Percentiles rank a stretch among this genome's conserved stretches.
phyloP scores from a whole-genome alignment of 345 rosid genomes.

The Clausena lansium region DNA sequence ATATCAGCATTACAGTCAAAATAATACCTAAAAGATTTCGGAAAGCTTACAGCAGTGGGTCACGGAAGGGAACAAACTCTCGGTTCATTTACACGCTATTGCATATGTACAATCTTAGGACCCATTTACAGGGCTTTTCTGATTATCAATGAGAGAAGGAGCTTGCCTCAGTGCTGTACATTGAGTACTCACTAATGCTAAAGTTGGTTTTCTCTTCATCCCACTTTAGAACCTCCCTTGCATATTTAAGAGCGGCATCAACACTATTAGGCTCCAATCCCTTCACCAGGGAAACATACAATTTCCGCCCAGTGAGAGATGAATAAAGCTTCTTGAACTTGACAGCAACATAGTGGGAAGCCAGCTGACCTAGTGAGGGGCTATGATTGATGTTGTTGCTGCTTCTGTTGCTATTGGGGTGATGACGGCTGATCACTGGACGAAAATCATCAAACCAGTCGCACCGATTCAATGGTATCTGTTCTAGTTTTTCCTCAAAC shows the following conservation, averaged over 20 bases:
- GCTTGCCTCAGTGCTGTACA: conserved; percentile 59
- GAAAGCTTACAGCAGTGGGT: conserved; percentile 2
- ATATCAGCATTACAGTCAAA: not conserved
- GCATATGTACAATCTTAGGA: conserved; percentile 12
- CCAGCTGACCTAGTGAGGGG: conserved; percentile 82
- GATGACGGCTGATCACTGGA: conserved; percentile 68
- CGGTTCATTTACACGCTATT: conserved; percentile 10
- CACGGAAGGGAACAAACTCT: not conserved
- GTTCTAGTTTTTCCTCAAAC: conserved; percentile 82
- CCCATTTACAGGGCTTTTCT: conserved; percentile 10
- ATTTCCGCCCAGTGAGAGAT: conserved; percentile 65
- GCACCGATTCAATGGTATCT: conserved; percentile 56
- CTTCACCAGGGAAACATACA: conserved; percentile 64
- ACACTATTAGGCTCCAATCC: conserved; percentile 66
- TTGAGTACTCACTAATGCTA: conserved; percentile 52
- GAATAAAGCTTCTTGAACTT: conserved; percentile 83
- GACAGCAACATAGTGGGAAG: conserved; percentile 74
- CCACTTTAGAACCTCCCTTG: conserved; percentile 94
- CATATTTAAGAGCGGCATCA: conserved; percentile 57
- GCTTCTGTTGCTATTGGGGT: conserved; percentile 33
- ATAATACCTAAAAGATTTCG: not conserved
- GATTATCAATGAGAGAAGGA: conserved; percentile 36
- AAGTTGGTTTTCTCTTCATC: conserved; percentile 69
- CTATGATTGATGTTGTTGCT: conserved; percentile 57
- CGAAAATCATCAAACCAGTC: conserved; percentile 94